Evolutionary conservation across 2,329 filamentous ascomycete genomes (phyloP).

Genomic region (Xylaria sp.): DNA sequence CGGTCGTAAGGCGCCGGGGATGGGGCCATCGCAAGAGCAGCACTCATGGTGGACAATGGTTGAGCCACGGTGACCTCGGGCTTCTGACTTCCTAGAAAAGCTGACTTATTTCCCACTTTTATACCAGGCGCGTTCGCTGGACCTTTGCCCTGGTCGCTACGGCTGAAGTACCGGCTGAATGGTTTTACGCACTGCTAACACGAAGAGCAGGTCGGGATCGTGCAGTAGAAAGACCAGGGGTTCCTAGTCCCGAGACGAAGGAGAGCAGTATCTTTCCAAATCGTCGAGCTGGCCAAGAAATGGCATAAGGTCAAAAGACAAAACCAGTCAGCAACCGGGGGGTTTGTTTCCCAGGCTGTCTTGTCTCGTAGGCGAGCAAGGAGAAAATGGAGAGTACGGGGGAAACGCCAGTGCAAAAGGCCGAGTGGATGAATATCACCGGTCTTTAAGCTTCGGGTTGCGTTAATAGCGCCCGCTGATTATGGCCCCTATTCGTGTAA

Average conservation of each 20-base stretch:
- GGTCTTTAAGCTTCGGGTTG: not conserved
- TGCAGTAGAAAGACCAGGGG: conserved; percentile 22
- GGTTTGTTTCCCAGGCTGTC: not conserved
- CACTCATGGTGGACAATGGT: conserved; percentile 50
- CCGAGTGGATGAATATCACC: conserved; percentile 1
- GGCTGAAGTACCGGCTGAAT: conserved; percentile 30
- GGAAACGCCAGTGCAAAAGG: conserved; percentile 1
- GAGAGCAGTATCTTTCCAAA: not conserved
- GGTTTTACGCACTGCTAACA: conserved; percentile 22
- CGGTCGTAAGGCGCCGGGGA: conserved; percentile 63
- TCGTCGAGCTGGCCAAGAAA: not conserved
- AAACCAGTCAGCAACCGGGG: conserved; percentile 2
- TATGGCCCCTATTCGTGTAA: conserved; percentile 9
- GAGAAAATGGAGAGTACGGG: not conserved
- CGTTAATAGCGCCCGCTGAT: conserved; percentile 8
- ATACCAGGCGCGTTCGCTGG: conserved; percentile 12
- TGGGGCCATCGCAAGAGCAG: conserved; percentile 63
- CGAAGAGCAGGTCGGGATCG: conserved; percentile 21
- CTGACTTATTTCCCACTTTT: conserved; percentile 5
- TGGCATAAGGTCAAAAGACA: not conserved
- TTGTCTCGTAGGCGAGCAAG: not conserved
- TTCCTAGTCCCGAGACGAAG: conserved; percentile 7
- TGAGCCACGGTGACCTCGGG: conserved; percentile 14
- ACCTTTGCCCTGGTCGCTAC: conserved; percentile 20
- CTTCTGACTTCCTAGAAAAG: not conserved